A percentile compares a stretch with the other conserved stretches of the same genome.
Evolutionary conservation across 2,329 filamentous ascomycete species (phyloP).

Genomic region (Tolypocladium inflatum): DNA sequence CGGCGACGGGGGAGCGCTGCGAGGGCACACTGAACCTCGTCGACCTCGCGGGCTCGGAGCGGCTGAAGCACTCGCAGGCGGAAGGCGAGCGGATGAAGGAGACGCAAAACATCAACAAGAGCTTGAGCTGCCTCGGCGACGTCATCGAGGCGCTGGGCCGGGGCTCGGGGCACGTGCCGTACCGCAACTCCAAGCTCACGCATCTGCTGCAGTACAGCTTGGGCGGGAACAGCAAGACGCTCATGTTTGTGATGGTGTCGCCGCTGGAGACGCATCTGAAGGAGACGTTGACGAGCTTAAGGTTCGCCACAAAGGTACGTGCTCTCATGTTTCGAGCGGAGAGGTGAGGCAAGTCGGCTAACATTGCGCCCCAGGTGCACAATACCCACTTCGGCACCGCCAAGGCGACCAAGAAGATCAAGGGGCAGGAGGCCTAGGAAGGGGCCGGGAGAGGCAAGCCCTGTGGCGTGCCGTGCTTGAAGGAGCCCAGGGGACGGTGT

Average conservation of each 20-base stretch:
- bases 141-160: conserved; percentile 89
- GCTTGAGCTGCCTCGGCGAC: conserved; percentile 81
- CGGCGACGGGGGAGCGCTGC: conserved; percentile 68
- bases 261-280: conserved; percentile 83
- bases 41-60: conserved; percentile 87
- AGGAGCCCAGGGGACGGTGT: background rate
- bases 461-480: background rate
- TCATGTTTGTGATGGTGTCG: conserved; percentile 99
- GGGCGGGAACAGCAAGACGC: conserved; percentile 90
- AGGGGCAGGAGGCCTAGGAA: conserved; percentile 21
- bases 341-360: background rate
- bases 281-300: conserved; percentile 88
- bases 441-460: background rate
- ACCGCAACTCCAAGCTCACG: conserved; percentile 93
- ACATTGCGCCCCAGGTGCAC: conserved; percentile 46
- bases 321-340: background rate
- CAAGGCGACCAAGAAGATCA: conserved; percentile 60
- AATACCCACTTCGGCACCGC: conserved; percentile 91
- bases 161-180: conserved; percentile 78
- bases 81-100: conserved; percentile 84
- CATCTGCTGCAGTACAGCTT: conserved; percentile 91
- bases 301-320: conserved; percentile 86
- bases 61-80: conserved; percentile 76
- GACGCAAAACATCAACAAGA: conserved; percentile 96
- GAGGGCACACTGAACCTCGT: conserved; percentile 94